phyloP scores from a whole-genome alignment of 2,329 filamentous ascomycete genomes.

The Trichoderma breve region DNA sequence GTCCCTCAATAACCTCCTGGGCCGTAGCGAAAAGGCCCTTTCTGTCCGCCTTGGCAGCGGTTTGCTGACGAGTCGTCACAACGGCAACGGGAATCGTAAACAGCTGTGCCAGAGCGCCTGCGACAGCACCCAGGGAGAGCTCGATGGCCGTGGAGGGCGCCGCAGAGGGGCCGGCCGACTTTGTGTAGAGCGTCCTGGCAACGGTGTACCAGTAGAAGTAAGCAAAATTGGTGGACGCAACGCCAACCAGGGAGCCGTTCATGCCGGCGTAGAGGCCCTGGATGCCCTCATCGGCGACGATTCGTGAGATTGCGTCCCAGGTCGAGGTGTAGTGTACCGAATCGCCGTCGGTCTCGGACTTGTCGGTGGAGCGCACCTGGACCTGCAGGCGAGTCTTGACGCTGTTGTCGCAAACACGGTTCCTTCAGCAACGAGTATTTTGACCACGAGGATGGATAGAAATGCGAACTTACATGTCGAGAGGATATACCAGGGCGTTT shows the following conservation, averaged over 20 bases:
- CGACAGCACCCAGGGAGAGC: conserved; percentile 78
- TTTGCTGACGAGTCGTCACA: conserved; percentile 94
- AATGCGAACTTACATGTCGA: conserved; percentile 75
- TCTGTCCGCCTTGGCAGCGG: conserved; percentile 77
- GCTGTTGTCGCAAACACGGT: conserved; percentile 59
- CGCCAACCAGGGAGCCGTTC: conserved; percentile 79
- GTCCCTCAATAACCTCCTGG: conserved; percentile 81
- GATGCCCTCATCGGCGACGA: conserved; percentile 75
- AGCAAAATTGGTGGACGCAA: conserved; percentile 96
- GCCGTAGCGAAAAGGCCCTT: conserved; percentile 87
- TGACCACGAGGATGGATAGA: background rate
- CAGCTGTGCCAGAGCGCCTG: conserved; percentile 87
- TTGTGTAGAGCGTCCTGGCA: conserved; percentile 77
- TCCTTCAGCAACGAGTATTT: too few species aligned
- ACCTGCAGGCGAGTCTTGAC: conserved; percentile 97
- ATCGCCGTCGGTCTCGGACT: conserved; percentile 35
- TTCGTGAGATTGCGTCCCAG: conserved; percentile 83
- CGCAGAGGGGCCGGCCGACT: conserved; percentile 47
- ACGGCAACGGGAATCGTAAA: conserved; percentile 97
- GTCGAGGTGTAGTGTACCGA: conserved; percentile 78
- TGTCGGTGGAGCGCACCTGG: conserved; percentile 65
- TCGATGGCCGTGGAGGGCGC: conserved; percentile 78
- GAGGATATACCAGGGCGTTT: conserved; percentile 91
- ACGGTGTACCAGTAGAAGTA: conserved; percentile 99
- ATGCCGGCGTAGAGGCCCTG: conserved; percentile 86